A percentile compares a stretch with the other conserved stretches of the same genome.
Evolutionary conservation across 2,329 filamentous ascomycete species (phyloP).

Genomic region (Chaetomium globosum): DNA sequence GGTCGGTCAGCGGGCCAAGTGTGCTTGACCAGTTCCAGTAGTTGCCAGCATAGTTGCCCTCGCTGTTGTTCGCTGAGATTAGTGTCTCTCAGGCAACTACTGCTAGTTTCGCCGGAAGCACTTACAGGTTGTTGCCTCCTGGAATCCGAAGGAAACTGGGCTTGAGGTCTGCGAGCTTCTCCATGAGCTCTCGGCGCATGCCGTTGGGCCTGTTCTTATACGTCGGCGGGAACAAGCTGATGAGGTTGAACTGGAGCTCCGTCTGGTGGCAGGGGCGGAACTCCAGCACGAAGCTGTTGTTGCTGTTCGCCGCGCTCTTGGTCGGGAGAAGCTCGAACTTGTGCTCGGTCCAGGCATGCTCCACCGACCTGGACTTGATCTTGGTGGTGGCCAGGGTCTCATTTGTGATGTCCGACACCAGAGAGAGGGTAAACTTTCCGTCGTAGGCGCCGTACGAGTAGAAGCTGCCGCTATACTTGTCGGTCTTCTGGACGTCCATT

Average conservation of each 20-base stretch:
- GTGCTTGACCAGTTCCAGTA: conserved; percentile 59
- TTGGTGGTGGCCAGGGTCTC: conserved; percentile 11
- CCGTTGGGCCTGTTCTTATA: conserved; percentile 22
- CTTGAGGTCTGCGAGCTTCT: conserved; percentile 19
- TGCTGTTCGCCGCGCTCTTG: conserved; percentile 18
- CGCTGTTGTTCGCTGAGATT: conserved; percentile 29
- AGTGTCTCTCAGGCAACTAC: neutral
- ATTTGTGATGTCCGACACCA: conserved; percentile 16
- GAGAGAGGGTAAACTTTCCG: conserved; percentile 10
- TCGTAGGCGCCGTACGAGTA: conserved; percentile 9
- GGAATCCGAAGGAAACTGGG: conserved; percentile 65
- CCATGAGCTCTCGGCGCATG: conserved; percentile 17
- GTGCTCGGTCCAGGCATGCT: conserved; percentile 13
- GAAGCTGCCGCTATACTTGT: conserved; percentile 16
- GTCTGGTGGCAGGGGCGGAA: neutral
- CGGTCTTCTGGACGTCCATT: conserved; percentile 18
- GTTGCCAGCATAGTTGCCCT: conserved; percentile 46
- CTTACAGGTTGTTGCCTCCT: conserved; percentile 62
- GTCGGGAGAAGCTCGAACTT: conserved; percentile 12
- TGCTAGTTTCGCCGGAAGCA: neutral
- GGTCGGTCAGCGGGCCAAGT: conserved; percentile 55
- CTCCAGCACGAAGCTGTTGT: conserved; percentile 21
- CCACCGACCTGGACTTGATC: conserved; percentile 16
- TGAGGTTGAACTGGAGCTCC: conserved; percentile 22
- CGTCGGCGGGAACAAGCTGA: conserved; percentile 21